Base-by-base conservation (phyloP, 2,329 filamentous ascomycete species). In the Aspergillus persii region DNA sequence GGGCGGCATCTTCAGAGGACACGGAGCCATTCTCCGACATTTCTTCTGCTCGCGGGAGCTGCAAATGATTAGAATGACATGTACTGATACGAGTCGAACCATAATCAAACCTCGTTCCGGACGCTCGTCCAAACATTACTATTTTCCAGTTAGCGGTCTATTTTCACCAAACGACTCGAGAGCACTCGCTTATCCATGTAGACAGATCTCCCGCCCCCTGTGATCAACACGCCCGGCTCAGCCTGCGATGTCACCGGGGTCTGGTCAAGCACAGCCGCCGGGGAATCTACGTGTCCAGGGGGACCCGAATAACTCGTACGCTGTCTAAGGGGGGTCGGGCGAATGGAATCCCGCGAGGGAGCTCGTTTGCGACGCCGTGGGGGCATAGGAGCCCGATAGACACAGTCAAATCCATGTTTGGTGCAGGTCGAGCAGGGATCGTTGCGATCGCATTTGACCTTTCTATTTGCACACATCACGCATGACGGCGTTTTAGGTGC, bases 71-170 rank as follows among this genome's bases (percentile, higher is more conserved):
- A 27, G 23, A 2, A 27, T 47, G 4, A 23, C 18, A 9, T 23
- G 11, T 23, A 9, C 9, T 11, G 23, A 23, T 26, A 26, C 5
- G 12, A 9, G 6, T 18, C 8, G 12, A 12, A 15, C 15, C 18
- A 23, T 23, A 29, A 27, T 23, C 52, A 44, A 44, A 59, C 57
- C 53, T 59, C 57, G 8, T 36, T 50, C 8, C 57, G 30, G 31
- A 59, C 53, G n/a, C 57, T 55, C 8, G 33, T 51, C 57, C 57
- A 59, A 11, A 58, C 18, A 44, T 58, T 58, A 18, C 56, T 58
- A 58, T 31, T 7, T 36, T 8, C 23, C 15, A 15, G 56, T 58
- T 41, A 58, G 56, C 33, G 9, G n/a, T n/a, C 33, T 18, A 23
- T 29, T 30, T 11, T 8, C 27, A 50, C 3, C 8, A 12, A 11